A percentile compares a stretch with the other conserved stretches of the same genome.
These are phyloP conservation scores for Ceratocystis huliohia DNA, from an alignment of 2,329 filamentous ascomycete genomes.

Conservation along the genomic window DNA sequence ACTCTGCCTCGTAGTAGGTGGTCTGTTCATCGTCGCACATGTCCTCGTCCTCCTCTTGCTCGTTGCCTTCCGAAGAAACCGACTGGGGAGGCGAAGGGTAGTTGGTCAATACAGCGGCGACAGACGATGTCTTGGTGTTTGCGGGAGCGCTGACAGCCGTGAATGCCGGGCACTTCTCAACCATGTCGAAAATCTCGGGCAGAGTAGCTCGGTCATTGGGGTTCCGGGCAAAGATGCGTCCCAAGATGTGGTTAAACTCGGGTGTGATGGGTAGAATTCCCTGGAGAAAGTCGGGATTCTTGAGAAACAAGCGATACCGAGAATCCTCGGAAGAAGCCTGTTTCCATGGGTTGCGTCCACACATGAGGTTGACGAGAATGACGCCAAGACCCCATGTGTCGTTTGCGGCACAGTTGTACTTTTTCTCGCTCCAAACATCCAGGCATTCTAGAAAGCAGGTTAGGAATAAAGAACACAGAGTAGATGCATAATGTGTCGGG, in stretches of 20 bases:
- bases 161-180: slow-evolving; percentile 64
- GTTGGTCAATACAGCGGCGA: not conserved
- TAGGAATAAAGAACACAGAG: slow-evolving; percentile 25
- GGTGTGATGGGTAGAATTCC: slow-evolving; percentile 83
- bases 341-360: slow-evolving; percentile 98
- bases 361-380: slow-evolving; percentile 92
- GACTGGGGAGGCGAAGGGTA: slow-evolving; percentile 27
- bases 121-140: not conserved
- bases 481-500: not conserved
- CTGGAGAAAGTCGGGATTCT: slow-evolving; percentile 75
- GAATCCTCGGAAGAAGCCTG: slow-evolving; percentile 86
- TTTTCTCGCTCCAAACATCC: slow-evolving; percentile 61
- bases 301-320: slow-evolving; percentile 82
- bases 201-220: slow-evolving; percentile 73
- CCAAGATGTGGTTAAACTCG: slow-evolving; percentile 78
- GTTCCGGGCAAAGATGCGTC: slow-evolving; percentile 75
- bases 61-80: not conserved
- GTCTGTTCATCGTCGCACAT: not conserved
- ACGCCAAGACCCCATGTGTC: slow-evolving; percentile 98
- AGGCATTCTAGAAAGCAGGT: slow-evolving; percentile 58
- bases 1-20: not conserved
- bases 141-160: slow-evolving; percentile 28
- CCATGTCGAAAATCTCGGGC: slow-evolving; percentile 62
- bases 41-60: not conserved
- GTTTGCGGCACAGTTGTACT: slow-evolving; percentile 84